A percentile compares a stretch with the other conserved stretches of the same genome.
These are phyloP conservation scores for Aspergillus amoenus DNA, from an alignment of 2,329 filamentous ascomycete species.

Conservation along the genomic window DNA sequence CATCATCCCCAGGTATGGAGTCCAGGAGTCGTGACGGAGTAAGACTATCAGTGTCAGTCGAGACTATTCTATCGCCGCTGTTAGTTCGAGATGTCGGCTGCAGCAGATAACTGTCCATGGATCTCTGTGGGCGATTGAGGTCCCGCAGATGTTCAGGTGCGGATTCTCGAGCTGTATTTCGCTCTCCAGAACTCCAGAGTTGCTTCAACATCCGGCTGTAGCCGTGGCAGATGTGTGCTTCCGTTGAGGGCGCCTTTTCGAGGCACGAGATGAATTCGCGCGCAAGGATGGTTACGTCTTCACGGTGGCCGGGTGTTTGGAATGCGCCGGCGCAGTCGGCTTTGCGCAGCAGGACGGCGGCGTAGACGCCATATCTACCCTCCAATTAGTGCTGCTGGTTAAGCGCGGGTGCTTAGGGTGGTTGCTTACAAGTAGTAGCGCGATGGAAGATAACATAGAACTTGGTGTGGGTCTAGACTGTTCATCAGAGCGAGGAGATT, in stretches of 20 bases:
- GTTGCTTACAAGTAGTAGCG: not conserved
- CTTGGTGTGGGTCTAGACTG: not conserved
- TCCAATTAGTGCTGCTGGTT: not conserved
- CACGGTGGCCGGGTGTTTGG: not conserved
- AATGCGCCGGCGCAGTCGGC: not conserved
- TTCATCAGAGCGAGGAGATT: not conserved
- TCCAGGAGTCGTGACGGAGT: no score
- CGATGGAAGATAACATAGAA: not conserved
- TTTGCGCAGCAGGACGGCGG: not conserved
- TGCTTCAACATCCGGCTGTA: not conserved
- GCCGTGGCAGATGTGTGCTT: not conserved
- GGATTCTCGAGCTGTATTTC: no score
- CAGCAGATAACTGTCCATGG: no score
- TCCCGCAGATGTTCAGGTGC: no score
- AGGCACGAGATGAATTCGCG: not conserved
- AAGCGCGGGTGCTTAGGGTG: not conserved
- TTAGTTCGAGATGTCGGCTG: no score
- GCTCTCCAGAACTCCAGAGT: not conserved
- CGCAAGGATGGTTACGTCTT: not conserved
- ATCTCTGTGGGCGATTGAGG: no score
- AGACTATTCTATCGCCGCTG: no score
- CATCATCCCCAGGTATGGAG: no score
- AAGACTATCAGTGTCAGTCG: no score
- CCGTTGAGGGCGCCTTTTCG: not conserved
- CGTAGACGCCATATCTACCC: not conserved